Percentiles rank a stretch among this genome's conserved stretches.
These are phyloP conservation scores for Vicia faba DNA, from an alignment of 306 rosid species.

Conservation along the genomic window DNA sequence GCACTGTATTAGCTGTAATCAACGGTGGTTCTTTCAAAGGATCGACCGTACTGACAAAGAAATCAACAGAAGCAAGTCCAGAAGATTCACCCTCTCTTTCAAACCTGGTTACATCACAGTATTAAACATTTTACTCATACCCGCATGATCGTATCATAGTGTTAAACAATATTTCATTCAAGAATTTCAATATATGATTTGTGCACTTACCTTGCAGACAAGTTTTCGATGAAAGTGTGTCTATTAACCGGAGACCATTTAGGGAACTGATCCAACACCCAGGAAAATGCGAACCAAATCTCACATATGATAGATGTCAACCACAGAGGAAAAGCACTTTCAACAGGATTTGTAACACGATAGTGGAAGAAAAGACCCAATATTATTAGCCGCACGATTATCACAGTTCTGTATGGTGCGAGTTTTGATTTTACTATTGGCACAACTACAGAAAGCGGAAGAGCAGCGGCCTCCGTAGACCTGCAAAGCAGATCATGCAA, in stretches of 20 bases:
- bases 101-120: slow-evolving; percentile 47
- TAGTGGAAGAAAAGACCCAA: slow-evolving; percentile 89
- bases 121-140: too few species aligned
- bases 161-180: too few species aligned
- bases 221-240: slow-evolving; percentile 64
- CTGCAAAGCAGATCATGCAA: slow-evolving; percentile 53
- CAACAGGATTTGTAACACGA: slow-evolving; percentile 91
- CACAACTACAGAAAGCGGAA: slow-evolving; percentile 59
- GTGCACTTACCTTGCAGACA: slow-evolving; percentile 77
- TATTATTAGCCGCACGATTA: slow-evolving; percentile 70
- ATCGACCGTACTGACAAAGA: slow-evolving; percentile 98
- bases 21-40: slow-evolving; percentile 96
- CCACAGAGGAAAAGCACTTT: slow-evolving; percentile 90
- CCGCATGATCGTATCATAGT: too few species aligned
- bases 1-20: slow-evolving; percentile 95
- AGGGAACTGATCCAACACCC: slow-evolving; percentile 99
- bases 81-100: slow-evolving; percentile 92
- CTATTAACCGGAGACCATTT: slow-evolving; percentile 89
- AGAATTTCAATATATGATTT: too few species aligned
- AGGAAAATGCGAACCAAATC: slow-evolving; percentile 97
- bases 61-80: slow-evolving; percentile 88
- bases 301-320: slow-evolving; percentile 91
- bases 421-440: slow-evolving; percentile 70
- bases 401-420: slow-evolving; percentile 79
- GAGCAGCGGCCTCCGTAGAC: slow-evolving; percentile 56